Conservation (phyloP, 768 basidiomycete genomes). For the Auricularia cornea region DNA sequence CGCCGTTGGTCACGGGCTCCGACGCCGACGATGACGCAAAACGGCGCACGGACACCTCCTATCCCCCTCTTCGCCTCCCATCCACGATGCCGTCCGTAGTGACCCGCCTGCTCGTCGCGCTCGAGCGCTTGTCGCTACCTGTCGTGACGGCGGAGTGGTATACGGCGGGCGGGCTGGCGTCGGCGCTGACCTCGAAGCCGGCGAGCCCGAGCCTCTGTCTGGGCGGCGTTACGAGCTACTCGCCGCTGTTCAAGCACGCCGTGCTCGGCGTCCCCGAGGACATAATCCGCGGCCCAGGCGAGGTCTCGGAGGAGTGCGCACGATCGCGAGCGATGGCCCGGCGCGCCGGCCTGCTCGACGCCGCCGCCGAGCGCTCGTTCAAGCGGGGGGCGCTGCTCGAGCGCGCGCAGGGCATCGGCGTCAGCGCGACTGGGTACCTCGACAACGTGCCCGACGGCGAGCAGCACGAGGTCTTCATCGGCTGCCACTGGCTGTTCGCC, state of each 20-base stretch:
- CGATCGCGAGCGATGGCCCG: no score
- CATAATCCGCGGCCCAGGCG: background rate
- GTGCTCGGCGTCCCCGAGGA: background rate
- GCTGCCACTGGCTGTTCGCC: background rate
- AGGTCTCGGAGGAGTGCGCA: no score
- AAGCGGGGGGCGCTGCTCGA: background rate
- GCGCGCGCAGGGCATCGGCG: background rate
- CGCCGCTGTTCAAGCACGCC: background rate
- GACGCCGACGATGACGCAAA: no score
- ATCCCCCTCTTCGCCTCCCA: no score
- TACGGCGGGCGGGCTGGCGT: background rate
- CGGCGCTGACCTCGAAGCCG: background rate
- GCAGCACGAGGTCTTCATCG: background rate
- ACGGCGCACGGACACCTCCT: no score
- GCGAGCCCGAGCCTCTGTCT: background rate
- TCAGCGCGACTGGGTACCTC: background rate
- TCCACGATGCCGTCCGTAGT: no score
- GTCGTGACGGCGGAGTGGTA: background rate
- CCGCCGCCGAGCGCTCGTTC: background rate
- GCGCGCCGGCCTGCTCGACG: background rate
- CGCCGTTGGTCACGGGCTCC: no score
- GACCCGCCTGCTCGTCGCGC: no score
- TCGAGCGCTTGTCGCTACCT: background rate
- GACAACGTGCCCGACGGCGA: background rate
- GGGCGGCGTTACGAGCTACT: background rate